Conservation (phyloP, 2,329 filamentous ascomycete genomes). For the Penicillium sp. region DNA sequence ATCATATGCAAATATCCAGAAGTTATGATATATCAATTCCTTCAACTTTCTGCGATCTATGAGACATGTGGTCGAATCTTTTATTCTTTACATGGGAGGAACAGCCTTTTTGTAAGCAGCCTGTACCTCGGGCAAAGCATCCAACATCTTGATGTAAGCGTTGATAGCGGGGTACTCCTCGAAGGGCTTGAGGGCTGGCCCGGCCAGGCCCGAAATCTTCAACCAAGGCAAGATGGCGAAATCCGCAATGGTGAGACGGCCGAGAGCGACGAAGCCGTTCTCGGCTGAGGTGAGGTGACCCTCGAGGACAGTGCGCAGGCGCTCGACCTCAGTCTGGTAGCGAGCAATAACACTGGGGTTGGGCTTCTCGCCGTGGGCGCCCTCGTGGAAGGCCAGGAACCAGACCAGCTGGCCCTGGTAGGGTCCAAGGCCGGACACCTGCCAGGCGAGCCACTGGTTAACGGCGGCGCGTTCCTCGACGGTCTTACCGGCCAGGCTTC, state of each 20-base stretch:
- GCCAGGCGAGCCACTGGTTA: conserved; percentile 12
- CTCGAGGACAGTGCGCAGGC: conserved; percentile 7
- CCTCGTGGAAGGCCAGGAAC: conserved; percentile 10
- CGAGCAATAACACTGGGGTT: conserved; percentile 1
- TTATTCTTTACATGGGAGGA: neutral
- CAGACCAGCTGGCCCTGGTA: conserved; percentile 10
- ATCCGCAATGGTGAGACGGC: conserved; percentile 9
- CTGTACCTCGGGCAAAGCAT: conserved; percentile 1
- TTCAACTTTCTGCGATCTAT: neutral
- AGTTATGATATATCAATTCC: neutral
- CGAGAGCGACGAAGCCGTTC: conserved; percentile 5
- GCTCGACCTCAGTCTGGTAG: conserved; percentile 10
- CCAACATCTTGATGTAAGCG: neutral
- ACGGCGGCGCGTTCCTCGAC: conserved; percentile 4
- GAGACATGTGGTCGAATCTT: neutral
- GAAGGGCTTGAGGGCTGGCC: neutral
- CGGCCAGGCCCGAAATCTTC: conserved; percentile 4
- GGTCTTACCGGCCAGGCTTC: conserved; percentile 5
- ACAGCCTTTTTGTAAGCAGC: conserved; percentile 3
- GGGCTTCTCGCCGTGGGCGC: conserved; percentile 10
- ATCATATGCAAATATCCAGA: neutral
- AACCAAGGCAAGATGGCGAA: conserved; percentile 11
- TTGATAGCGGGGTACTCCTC: conserved; percentile 3
- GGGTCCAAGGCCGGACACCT: conserved; percentile 9
- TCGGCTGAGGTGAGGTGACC: conserved; percentile 4